A percentile compares a stretch with the other conserved stretches of the same genome.
phyloP scores from a whole-genome alignment of 2,329 filamentous ascomycete genomes.

The Pyrenochaeta sp. region DNA sequence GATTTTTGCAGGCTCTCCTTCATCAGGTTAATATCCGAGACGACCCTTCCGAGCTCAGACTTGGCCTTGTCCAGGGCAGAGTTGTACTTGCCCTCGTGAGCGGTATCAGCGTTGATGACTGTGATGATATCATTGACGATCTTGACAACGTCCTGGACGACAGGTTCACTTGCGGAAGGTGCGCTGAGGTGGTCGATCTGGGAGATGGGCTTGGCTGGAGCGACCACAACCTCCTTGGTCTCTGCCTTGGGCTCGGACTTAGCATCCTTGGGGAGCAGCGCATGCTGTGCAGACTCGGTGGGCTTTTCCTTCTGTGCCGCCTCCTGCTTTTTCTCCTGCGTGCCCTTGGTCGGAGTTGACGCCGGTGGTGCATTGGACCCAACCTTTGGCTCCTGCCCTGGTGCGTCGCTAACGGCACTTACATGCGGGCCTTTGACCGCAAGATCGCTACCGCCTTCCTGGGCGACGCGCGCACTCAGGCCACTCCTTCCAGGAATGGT shows the following conservation, averaged over 20 bases:
- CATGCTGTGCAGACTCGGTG: conserved; percentile 23
- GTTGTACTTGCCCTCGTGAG: conserved; percentile 75
- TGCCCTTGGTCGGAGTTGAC: conserved; percentile 20
- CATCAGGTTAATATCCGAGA: conserved; percentile 77
- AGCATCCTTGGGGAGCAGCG: conserved; percentile 12
- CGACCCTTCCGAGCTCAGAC: conserved; percentile 78
- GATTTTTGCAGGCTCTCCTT: conserved; percentile 74
- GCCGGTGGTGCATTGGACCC: conserved; percentile 23
- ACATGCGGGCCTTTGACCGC: conserved; percentile 64
- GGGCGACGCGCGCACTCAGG: conserved; percentile 79
- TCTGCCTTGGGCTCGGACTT: conserved; percentile 24
- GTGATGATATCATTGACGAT: conserved; percentile 96
- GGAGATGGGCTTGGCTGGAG: conserved; percentile 46
- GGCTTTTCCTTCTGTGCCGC: conserved; percentile 37
- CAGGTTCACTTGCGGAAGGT: conserved; percentile 78
- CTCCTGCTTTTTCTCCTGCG: conserved; percentile 44
- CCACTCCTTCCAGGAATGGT: conserved; percentile 87
- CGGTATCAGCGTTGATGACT: conserved; percentile 86
- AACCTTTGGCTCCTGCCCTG: conserved; percentile 32
- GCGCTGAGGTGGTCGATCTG: conserved; percentile 82
- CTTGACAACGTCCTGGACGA: conserved; percentile 92
- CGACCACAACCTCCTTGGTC: conserved; percentile 26
- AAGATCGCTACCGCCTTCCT: conserved; percentile 60
- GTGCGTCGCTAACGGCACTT: conserved; percentile 63
- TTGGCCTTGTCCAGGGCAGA: conserved; percentile 86